Percentiles rank a stretch among this genome's conserved stretches.
These are phyloP conservation scores for Rhexocercosporidium sp. DNA, from an alignment of 2,329 filamentous ascomycete genomes.

Conservation along the genomic window DNA sequence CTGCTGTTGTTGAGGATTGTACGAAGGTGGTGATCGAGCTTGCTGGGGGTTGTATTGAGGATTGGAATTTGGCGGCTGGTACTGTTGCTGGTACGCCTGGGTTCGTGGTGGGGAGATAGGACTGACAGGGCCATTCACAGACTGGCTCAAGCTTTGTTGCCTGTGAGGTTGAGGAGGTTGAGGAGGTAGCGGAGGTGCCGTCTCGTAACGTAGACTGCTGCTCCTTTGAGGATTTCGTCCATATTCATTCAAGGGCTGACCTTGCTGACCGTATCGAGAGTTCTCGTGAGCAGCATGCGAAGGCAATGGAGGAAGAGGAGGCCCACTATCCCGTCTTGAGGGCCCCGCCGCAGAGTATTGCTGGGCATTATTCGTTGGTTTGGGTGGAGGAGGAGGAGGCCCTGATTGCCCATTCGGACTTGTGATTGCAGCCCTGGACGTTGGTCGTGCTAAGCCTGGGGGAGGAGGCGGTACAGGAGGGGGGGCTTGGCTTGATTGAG, in stretches of 20 bases:
- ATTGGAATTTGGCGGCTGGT: constrained; percentile 21
- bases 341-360: constrained; percentile 25
- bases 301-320: constrained; percentile 43
- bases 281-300: constrained; percentile 27
- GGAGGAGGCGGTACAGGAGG: constrained; percentile 77
- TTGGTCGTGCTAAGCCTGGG: constrained; percentile 63
- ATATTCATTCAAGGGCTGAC: constrained; percentile 23
- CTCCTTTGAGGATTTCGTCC: constrained; percentile 39
- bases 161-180: constrained; percentile 41
- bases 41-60: constrained; percentile 27
- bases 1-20: constrained; percentile 30
- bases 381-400: constrained; percentile 44
- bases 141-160: constrained; percentile 30
- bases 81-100: constrained; percentile 34
- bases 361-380: constrained; percentile 32
- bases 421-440: constrained; percentile 44
- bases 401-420: constrained; percentile 37
- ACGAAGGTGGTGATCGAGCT: constrained; percentile 30
- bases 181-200: constrained; percentile 38
- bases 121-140: constrained; percentile 39
- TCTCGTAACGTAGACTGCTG: constrained; percentile 41
- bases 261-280: constrained; percentile 32
- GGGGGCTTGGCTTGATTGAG: constrained; percentile 50
- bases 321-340: constrained; percentile 36
- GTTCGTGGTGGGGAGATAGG: constrained; percentile 35